Conservation (phyloP, 345 rosid species). For the Corchorus olitorius region DNA sequence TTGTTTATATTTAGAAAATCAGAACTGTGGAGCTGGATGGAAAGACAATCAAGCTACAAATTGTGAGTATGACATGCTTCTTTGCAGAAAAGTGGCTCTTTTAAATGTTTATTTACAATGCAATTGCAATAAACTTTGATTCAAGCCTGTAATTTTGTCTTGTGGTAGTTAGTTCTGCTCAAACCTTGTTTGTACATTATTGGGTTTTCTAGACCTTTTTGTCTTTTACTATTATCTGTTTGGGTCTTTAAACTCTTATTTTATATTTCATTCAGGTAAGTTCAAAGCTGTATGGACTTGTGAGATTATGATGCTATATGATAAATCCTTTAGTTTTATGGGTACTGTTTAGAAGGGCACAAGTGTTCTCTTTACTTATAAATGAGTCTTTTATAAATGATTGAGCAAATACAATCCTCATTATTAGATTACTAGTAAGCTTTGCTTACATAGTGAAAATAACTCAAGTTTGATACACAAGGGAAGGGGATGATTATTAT, state of each 20-base stretch:
- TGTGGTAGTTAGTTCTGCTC: neutral
- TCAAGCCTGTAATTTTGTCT: neutral
- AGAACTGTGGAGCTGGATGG: constrained; percentile 80
- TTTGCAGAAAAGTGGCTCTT: neutral
- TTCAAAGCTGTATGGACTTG: no score
- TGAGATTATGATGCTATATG: neutral
- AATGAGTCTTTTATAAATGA: neutral
- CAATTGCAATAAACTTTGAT: neutral
- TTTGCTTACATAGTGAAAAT: neutral
- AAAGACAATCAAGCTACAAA: constrained; percentile 78
- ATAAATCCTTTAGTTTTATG: neutral
- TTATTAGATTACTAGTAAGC: neutral
- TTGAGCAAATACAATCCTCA: neutral
- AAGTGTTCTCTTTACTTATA: neutral
- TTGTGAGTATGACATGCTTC: constrained; percentile 41
- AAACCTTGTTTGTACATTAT: neutral
- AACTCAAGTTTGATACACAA: neutral
- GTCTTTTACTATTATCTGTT: no score
- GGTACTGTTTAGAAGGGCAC: neutral
- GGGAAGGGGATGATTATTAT: neutral
- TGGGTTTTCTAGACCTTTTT: neutral
- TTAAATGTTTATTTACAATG: neutral
- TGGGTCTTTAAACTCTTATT: no score
- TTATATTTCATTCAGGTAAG: no score
- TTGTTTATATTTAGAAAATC: constrained; percentile 50